These are phyloP conservation scores for Ettlia oleoabundans DNA, from an alignment of 139 green algal genomes.

Conservation along the genomic window DNA sequence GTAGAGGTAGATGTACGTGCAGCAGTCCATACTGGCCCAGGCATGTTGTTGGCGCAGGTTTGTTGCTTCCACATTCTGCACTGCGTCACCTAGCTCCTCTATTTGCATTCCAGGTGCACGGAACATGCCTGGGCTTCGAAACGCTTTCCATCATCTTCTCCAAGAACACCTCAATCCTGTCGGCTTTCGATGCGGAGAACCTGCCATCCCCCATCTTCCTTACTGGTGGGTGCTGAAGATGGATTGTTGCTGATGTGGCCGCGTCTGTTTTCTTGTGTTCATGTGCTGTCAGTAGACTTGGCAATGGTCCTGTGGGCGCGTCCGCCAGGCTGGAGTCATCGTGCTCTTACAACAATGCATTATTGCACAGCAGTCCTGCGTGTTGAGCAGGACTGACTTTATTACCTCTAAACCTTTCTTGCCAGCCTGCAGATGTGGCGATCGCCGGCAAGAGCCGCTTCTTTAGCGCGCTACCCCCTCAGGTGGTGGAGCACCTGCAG, in stretches of 20 bases:
- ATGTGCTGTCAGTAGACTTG: too few relatives aligned
- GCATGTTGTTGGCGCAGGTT: too few relatives aligned
- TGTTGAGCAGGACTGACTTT: slow-evolving; percentile 56
- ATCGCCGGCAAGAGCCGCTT: slow-evolving; percentile 3
- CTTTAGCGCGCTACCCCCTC: slow-evolving; percentile 54
- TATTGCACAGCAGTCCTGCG: too few relatives aligned
- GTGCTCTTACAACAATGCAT: too few relatives aligned
- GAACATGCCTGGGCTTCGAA: slow-evolving; percentile 86
- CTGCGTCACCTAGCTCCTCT: not conserved
- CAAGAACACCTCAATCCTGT: slow-evolving; percentile 63
- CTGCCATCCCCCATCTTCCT: slow-evolving; percentile 70
- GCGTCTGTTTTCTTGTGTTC: too few relatives aligned
- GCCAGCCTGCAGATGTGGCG: not conserved
- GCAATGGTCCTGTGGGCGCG: too few relatives aligned
- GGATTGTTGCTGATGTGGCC: too few relatives aligned
- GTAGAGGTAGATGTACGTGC: too few relatives aligned
- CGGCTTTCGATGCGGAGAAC: slow-evolving; percentile 72
- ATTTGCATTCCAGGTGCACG: slow-evolving; percentile 50
- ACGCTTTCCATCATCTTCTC: slow-evolving; percentile 65
- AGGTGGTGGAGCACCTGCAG: slow-evolving; percentile 71
- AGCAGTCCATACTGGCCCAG: too few relatives aligned
- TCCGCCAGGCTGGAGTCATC: too few relatives aligned
- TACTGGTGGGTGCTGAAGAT: slow-evolving; percentile 51
- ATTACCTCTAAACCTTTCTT: too few relatives aligned
- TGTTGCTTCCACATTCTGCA: not conserved